Conservation (phyloP, 495 filamentous ascomycete genomes). For the Bacidia gigantensis region DNA sequence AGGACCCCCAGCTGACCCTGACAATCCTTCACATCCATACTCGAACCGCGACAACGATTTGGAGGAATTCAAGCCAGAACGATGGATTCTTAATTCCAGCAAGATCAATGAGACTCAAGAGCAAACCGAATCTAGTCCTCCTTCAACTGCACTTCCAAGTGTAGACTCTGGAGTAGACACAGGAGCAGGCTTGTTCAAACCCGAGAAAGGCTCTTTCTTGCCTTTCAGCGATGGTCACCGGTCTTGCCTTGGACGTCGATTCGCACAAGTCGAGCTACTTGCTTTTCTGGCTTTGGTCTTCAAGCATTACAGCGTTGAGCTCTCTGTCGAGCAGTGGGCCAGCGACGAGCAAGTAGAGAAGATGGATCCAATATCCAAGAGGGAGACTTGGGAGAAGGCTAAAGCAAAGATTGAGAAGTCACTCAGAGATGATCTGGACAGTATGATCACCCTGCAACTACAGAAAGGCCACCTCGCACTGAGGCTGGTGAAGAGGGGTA, state of each 20-base stretch:
- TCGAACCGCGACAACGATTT: slow-evolving; percentile 27
- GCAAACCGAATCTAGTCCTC: not conserved
- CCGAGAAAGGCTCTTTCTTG: slow-evolving; percentile 46
- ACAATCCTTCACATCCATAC: slow-evolving; percentile 11
- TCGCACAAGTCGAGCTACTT: slow-evolving; percentile 57
- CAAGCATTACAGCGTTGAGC: slow-evolving; percentile 48
- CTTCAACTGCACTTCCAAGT: too few relatives aligned
- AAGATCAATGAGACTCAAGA: not conserved
- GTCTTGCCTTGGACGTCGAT: slow-evolving; percentile 52
- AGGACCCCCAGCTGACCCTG: slow-evolving; percentile 20
- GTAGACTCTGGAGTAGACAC: slow-evolving; percentile 17
- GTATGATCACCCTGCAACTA: slow-evolving; percentile 50
- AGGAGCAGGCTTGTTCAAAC: slow-evolving; percentile 34
- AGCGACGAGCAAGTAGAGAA: slow-evolving; percentile 43
- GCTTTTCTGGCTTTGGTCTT: slow-evolving; percentile 53
- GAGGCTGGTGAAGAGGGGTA: slow-evolving; percentile 46
- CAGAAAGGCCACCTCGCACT: slow-evolving; percentile 42
- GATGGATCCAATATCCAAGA: slow-evolving; percentile 37
- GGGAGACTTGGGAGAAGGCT: slow-evolving; percentile 39
- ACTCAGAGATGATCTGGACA: slow-evolving; percentile 33
- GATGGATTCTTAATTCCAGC: slow-evolving; percentile 33
- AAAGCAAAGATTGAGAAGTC: slow-evolving; percentile 31
- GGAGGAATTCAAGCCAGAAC: slow-evolving; percentile 37
- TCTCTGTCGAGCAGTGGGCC: slow-evolving; percentile 50
- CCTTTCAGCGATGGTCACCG: slow-evolving; percentile 62